Percentiles rank a stretch among this genome's conserved stretches.
Conservation (phyloP, 2,329 filamentous ascomycete genomes). For the Aspergillus pseudoviridinutans region DNA sequence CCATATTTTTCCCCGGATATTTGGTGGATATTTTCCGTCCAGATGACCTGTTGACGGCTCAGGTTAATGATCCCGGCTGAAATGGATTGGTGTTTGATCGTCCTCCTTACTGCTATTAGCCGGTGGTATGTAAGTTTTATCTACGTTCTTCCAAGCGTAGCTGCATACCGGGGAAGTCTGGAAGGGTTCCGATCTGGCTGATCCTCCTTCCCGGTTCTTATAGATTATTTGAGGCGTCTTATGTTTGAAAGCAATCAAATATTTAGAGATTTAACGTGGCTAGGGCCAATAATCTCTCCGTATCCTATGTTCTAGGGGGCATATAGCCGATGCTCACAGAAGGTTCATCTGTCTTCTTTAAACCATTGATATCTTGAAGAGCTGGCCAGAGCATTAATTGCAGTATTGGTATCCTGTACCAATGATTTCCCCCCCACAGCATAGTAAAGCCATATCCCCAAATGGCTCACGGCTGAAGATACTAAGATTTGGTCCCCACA, state of each 20-base stretch:
- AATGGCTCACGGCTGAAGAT: background rate
- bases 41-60: constrained; percentile 13
- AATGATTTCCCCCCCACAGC: background rate
- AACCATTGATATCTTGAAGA: background rate
- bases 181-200: constrained; percentile 22
- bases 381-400: background rate
- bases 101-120: constrained; percentile 17
- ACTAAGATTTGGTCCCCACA: too few relatives aligned
- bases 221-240: constrained; percentile 13
- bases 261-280: background rate
- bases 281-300: background rate
- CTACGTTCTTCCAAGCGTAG: constrained; percentile 15
- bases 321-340: background rate
- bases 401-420: background rate
- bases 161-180: constrained; percentile 28
- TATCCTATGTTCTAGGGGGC: background rate
- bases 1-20: background rate
- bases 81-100: constrained; percentile 13
- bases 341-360: background rate
- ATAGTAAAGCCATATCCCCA: too few relatives aligned
- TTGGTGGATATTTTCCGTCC: constrained; percentile 1
- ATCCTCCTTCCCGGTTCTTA: constrained; percentile 15
- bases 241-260: constrained; percentile 2
- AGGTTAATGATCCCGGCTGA: constrained; percentile 14
- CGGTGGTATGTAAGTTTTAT: constrained; percentile 22